These are phyloP conservation scores for Leishmania guyanensis DNA, from an alignment of 208 protist species.

Conservation along the genomic window DNA sequence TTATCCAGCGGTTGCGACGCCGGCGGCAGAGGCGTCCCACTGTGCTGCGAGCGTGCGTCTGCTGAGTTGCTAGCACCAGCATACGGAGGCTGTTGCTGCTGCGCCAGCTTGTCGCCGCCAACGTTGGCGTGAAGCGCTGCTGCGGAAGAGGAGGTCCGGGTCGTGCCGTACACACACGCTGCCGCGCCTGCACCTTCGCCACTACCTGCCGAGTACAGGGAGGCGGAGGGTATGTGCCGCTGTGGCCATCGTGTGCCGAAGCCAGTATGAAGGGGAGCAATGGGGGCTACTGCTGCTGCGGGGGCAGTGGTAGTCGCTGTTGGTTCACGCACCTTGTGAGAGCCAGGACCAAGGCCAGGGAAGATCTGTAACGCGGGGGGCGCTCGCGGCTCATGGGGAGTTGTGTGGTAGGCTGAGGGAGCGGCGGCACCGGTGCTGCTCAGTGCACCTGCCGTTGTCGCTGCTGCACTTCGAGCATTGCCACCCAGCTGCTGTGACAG, in stretches of 20 bases:
- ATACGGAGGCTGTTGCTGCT: slow-evolving; percentile 11
- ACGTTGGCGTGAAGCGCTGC: background rate
- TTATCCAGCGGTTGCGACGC: slow-evolving; percentile 18
- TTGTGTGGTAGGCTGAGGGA: slow-evolving; percentile 13
- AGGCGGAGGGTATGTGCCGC: slow-evolving; percentile 15
- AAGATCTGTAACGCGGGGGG: slow-evolving; percentile 29
- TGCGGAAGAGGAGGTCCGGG: background rate
- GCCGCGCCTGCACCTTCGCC: background rate
- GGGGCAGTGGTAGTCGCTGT: background rate
- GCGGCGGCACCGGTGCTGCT: background rate
- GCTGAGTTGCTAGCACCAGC: slow-evolving; percentile 11
- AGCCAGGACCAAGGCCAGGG: slow-evolving; percentile 7
- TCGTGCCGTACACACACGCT: background rate
- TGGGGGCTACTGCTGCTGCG: background rate
- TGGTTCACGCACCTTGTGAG: background rate
- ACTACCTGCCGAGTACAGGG: slow-evolving; percentile 7
- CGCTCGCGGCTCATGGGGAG: slow-evolving; percentile 22
- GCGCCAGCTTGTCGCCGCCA: background rate
- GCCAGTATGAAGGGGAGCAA: background rate
- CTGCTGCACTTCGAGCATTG: background rate
- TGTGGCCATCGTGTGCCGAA: background rate
- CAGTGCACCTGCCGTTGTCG: background rate
- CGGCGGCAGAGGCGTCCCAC: slow-evolving; percentile 19
- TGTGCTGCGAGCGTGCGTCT: slow-evolving; percentile 20
- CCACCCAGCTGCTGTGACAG: slow-evolving; percentile 5